A percentile compares a stretch with the other conserved stretches of the same genome.
These are phyloP conservation scores for Pseudofabraea citricarpa DNA, from an alignment of 2,329 filamentous ascomycete species.

Conservation along the genomic window DNA sequence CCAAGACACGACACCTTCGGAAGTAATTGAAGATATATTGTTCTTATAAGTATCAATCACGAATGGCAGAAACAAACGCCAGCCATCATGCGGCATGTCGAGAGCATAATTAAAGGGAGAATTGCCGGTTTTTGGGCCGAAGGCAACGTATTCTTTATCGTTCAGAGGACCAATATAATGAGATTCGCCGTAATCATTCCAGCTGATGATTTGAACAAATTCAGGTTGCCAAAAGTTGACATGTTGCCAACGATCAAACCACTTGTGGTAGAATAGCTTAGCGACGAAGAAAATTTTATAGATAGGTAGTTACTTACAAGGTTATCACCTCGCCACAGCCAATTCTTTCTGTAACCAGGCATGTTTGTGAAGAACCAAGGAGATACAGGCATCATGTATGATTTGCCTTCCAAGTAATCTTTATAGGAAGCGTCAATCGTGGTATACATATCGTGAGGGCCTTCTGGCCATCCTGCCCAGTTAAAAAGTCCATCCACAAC, in stretches of 20 bases:
- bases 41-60: slow-evolving; percentile 31
- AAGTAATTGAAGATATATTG: too few species aligned
- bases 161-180: slow-evolving; percentile 42
- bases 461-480: slow-evolving; percentile 33
- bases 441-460: slow-evolving; percentile 1
- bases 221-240: slow-evolving; percentile 34
- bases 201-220: slow-evolving; percentile 36
- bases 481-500: slow-evolving; percentile 27
- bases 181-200: slow-evolving; percentile 46
- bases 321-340: slow-evolving; percentile 55
- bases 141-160: slow-evolving; percentile 19
- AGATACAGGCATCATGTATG: slow-evolving; percentile 33
- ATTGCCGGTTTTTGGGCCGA: slow-evolving; percentile 1
- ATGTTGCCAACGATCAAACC: slow-evolving; percentile 51
- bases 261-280: too few species aligned
- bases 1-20: too few species aligned
- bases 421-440: slow-evolving; percentile 2
- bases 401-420: slow-evolving; percentile 1
- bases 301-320: too few species aligned
- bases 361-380: slow-evolving; percentile 53
- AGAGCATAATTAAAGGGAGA: slow-evolving; percentile 39
- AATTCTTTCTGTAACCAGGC: slow-evolving; percentile 43
- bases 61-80: slow-evolving; percentile 33
- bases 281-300: too few species aligned
- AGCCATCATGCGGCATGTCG: slow-evolving; percentile 43